Base-by-base conservation (phyloP, 176 grass and related monocot genomes). In the Musa itinerans region DNA sequence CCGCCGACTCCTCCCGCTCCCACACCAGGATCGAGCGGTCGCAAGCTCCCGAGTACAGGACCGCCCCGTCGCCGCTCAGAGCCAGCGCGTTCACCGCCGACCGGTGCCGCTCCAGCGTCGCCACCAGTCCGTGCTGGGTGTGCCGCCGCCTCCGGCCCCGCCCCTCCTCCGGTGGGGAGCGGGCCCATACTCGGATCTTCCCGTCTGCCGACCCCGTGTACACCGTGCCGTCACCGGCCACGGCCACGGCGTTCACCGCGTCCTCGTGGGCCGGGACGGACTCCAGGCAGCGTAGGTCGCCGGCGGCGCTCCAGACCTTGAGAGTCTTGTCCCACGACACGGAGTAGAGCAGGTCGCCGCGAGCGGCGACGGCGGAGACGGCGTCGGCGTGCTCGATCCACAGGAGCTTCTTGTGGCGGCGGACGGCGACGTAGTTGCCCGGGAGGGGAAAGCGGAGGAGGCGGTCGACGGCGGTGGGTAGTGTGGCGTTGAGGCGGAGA, bases 291-390 rank as follows among this genome's bases (percentile, higher is more conserved):
- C 94, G 83, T 24, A 90, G 83, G 1, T 89, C 89, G 0, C 86
- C 87, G 25, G 85, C 76, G 13, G 85, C 17, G 22, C 83, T 79
- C 94, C 94, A 97, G 52, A 97, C 74, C 83, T 97, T 97, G 57
- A 97, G 94, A 14, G 90, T 89, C 75, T 69, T 90, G 83, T 97
- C 94, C 94, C 94, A 97, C 43, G 94, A 97, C 16, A 85, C 88
- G 66, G 94, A 97, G 82, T 93, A 93, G 71, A 97, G 88, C 27
- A 86, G 78, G 26, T 85, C 83, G 64, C 83, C 81, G 26, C 79
- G 22, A 0, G 87, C 80, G 1, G 88, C 84, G 5, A 93, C 78
- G 16, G 86, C 90, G 0, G 94, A 88, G 25, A 93, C 90, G 13
- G 88, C 51, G 22, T 97, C 90, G 15, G 88, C 88, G 24, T 93